Evolutionary conservation across 2,329 filamentous ascomycete species (phyloP).

Genomic region (Pestalotiopsis sp.): DNA sequence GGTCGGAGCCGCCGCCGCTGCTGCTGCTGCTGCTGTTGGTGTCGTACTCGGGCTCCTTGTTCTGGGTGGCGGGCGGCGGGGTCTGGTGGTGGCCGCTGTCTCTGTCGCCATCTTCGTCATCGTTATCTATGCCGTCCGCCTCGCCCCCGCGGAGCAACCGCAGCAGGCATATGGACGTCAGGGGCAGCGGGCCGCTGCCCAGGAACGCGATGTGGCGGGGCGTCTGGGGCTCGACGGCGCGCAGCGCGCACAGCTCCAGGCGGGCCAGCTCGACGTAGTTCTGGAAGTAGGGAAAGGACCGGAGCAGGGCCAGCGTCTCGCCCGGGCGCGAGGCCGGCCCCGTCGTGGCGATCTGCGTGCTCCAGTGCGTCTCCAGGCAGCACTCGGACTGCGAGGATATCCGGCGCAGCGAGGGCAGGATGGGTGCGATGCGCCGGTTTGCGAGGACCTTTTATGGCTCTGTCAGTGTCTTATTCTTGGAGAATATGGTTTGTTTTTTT

Average conservation of each 20-base stretch:
- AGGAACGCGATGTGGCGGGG: constrained; percentile 44
- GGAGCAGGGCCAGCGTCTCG: constrained; percentile 26
- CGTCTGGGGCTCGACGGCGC: constrained; percentile 29
- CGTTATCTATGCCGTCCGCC: constrained; percentile 12
- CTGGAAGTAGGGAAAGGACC: constrained; percentile 46
- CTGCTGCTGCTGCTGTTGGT: too few relatives aligned
- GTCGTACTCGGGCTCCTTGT: too few relatives aligned
- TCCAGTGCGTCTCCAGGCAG: constrained; percentile 45
- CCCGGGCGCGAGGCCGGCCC: constrained; percentile 4
- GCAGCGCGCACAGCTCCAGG: constrained; percentile 43
- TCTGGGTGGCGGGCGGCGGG: too few relatives aligned
- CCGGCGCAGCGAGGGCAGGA: constrained; percentile 37
- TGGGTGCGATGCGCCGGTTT: constrained; percentile 27
- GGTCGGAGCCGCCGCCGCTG: not conserved
- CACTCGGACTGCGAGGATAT: constrained; percentile 46
- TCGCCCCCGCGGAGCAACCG: constrained; percentile 27
- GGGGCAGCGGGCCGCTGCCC: constrained; percentile 49
- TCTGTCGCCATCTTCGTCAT: not conserved
- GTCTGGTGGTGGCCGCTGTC: too few relatives aligned
- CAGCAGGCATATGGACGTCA: constrained; percentile 46
- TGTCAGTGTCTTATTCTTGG: not conserved
- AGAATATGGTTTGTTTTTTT: not conserved
- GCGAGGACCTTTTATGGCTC: constrained; percentile 30
- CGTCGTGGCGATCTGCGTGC: constrained; percentile 30
- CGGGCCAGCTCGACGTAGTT: constrained; percentile 50